phyloP scores from a whole-genome alignment of 306 rosid genomes.

The Quercus ilex region DNA sequence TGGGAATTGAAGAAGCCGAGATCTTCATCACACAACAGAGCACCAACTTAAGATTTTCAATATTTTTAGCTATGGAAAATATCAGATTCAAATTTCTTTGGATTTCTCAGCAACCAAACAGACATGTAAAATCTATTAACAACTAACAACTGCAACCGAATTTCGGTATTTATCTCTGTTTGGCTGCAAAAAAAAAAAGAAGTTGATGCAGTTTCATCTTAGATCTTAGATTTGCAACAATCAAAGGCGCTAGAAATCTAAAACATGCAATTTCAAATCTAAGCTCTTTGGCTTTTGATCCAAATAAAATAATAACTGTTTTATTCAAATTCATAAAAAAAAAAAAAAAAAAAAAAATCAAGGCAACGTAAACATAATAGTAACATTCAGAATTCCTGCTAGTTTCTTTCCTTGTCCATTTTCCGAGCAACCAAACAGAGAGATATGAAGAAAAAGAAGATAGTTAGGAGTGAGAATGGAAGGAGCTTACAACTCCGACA shows the following conservation, averaged over 20 bases:
- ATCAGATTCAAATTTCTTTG: neutral
- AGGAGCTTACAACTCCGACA: constrained; percentile 84
- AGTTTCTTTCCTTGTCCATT: neutral
- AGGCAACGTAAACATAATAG: neutral
- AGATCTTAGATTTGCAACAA: neutral
- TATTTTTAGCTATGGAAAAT: neutral
- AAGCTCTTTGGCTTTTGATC: neutral
- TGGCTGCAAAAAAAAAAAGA: neutral
- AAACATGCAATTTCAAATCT: neutral
- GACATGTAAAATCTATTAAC: neutral
- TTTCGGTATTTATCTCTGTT: neutral
- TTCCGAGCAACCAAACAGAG: neutral
- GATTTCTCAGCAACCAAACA: neutral
- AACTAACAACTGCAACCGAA: neutral
- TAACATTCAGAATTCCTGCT: neutral
- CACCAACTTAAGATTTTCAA: neutral
- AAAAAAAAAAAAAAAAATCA: neutral
- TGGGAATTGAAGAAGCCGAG: neutral
- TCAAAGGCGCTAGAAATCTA: neutral
- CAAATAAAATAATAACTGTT: constrained; percentile 2
- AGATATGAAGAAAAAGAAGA: neutral
- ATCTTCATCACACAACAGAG: neutral
- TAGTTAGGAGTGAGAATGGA: neutral
- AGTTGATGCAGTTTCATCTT: neutral
- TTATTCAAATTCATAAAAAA: neutral